Base-by-base conservation (phyloP, 805 yeast species). In the Saccharomyces kudriavzevii region DNA sequence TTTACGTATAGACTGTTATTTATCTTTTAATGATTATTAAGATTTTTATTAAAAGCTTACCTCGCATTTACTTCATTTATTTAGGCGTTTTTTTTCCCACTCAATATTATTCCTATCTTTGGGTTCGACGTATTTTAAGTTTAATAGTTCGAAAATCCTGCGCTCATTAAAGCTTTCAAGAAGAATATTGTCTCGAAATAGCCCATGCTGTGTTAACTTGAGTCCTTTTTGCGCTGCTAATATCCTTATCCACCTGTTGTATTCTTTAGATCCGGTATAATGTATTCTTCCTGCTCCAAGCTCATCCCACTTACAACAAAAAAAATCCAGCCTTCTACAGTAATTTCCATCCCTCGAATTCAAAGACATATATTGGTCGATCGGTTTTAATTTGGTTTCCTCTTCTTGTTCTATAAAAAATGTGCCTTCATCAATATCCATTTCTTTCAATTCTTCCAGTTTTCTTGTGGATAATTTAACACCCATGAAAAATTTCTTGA, bases 241-340 rank as follows among this genome's bases (percentile, higher is more conserved):
- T 45, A 63, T 14, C 45, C 70, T 54, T 28, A 67, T 48, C 61
- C 65, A 61, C 43, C 69, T 60, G 50, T 65, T 68, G 46, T 63
- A 67, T 50, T 67, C 70, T 22, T 58, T 59, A 8, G 69, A 63
- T 3, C 72, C 72, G 0, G 64, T 65, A 56, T 63, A 68, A 40
- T 68, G 70, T n/a, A 68, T 35, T 54, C 64, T 58, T 3, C 63
- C 59, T 2, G 70, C 64, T n/a, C 71, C 72, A 27, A 66, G 46
- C 54, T 66, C 68, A 3, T 65, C 60, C 67, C 67, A 68, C 52
- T 55, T 60, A 50, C 68, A 60, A 27, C 60, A 52, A 40, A 68
- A 63, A 48, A 68, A 66, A 55, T 68, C 72, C 6, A 68, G 56
- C 43, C 72, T 54, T 45, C 72, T 53, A 47, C 72, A 68, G 1